Conservation (phyloP, 2,329 filamentous ascomycete genomes). For the Hysterium pulicare region DNA sequence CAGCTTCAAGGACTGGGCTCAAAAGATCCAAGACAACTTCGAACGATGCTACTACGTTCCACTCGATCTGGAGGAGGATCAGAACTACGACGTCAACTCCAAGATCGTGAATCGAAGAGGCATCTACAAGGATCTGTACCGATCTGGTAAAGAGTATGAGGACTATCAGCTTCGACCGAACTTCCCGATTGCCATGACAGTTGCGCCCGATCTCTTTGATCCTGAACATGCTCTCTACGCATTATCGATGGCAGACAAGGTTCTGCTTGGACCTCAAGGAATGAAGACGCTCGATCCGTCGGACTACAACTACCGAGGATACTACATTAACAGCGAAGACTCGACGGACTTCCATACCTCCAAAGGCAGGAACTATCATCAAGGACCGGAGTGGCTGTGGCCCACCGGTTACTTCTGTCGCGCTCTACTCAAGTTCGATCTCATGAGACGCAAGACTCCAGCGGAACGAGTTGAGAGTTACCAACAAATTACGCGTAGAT, state of each 20-base stretch:
- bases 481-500: conserved; percentile 84
- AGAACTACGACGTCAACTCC: conserved; percentile 75
- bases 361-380: conserved; percentile 96
- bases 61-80: conserved; percentile 63
- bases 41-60: conserved; percentile 92
- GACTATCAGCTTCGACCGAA: conserved; percentile 96
- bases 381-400: conserved; percentile 98
- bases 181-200: conserved; percentile 93
- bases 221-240: conserved; percentile 73
- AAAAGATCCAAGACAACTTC: conserved; percentile 77
- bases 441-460: conserved; percentile 63
- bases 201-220: conserved; percentile 84
- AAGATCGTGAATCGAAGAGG: conserved; percentile 81
- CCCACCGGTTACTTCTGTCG: conserved; percentile 93
- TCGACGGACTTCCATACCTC: conserved; percentile 84
- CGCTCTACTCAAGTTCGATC: conserved; percentile 85
- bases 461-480: conserved; percentile 81
- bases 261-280: conserved; percentile 80
- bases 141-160: conserved; percentile 90
- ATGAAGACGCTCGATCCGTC: conserved; percentile 94
- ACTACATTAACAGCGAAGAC: conserved; percentile 95
- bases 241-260: conserved; percentile 73
- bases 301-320: conserved; percentile 89
- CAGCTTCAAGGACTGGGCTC: conserved; percentile 74
- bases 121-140: conserved; percentile 97